These are phyloP conservation scores for Fragilaria radians DNA, from an alignment of 108 stramenopile genomes.

Conservation along the genomic window DNA sequence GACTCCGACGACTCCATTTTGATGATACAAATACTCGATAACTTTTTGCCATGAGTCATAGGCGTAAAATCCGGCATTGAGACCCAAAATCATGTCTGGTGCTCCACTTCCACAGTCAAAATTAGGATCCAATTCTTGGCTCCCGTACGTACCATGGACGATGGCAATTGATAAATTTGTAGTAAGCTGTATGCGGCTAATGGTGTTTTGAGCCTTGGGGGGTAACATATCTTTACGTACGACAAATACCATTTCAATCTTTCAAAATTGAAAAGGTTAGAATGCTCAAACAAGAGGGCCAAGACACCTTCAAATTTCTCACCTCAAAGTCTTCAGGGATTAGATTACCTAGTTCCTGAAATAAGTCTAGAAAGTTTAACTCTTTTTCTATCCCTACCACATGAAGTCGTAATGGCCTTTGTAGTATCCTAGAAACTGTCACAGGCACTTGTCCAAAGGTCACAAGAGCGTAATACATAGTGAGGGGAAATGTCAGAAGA, in stretches of 20 bases:
- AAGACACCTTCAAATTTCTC: background rate
- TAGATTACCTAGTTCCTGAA: conserved; percentile 61
- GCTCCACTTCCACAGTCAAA: conserved; percentile 78
- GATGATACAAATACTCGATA: conserved; percentile 45
- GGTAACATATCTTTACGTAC: conserved; percentile 83
- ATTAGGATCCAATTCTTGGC: conserved; percentile 55
- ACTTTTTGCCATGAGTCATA: conserved; percentile 82
- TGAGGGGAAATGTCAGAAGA: conserved; percentile 74
- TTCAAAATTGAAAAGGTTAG: background rate
- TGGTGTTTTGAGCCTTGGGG: background rate
- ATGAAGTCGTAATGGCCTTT: conserved; percentile 64
- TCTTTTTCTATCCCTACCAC: conserved; percentile 87
- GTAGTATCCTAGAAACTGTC: conserved; percentile 72
- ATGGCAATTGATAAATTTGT: conserved; percentile 38
- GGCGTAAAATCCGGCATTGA: conserved; percentile 85
- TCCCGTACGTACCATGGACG: conserved; percentile 71
- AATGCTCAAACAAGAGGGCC: background rate
- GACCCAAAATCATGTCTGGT: conserved; percentile 77
- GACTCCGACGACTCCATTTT: conserved; percentile 57
- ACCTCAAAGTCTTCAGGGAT: conserved; percentile 43
- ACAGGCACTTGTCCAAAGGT: conserved; percentile 60
- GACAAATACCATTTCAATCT: conserved; percentile 68
- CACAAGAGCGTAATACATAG: conserved; percentile 68
- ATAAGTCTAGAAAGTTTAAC: conserved; percentile 81
- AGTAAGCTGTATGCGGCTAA: conserved; percentile 9